A percentile compares a stretch with the other conserved stretches of the same genome.
Evolutionary conservation across 116 monocot genomes (phyloP).

Genomic region (Thalassia testudinum): DNA sequence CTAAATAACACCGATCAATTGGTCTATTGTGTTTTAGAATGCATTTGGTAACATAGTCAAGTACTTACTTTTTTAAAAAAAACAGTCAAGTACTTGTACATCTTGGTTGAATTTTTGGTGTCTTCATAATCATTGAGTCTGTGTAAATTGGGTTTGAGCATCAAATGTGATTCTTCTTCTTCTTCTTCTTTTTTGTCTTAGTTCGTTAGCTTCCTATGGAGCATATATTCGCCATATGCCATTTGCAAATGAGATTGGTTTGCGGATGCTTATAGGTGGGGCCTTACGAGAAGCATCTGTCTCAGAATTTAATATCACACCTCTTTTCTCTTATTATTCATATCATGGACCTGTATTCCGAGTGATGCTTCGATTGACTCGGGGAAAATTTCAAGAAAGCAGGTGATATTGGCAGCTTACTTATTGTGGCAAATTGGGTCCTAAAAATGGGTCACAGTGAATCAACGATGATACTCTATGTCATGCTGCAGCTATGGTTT

Average conservation of each 20-base stretch:
- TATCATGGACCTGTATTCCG: conserved; percentile 91
- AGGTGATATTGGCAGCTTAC: conserved; percentile 16
- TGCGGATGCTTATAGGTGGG: conserved; percentile 94
- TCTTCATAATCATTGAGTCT: too few relatives aligned
- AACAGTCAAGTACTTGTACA: too few relatives aligned
- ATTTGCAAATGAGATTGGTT: conserved; percentile 91
- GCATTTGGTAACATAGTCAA: too few relatives aligned
- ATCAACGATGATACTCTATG: background rate
- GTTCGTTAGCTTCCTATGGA: conserved; percentile 90
- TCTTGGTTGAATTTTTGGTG: too few relatives aligned
- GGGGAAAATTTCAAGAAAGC: conserved; percentile 37
- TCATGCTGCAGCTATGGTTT: conserved; percentile 73
- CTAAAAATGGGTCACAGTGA: too few relatives aligned
- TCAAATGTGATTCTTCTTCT: conserved; percentile 3
- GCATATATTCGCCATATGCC: conserved; percentile 94
- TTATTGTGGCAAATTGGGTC: background rate
- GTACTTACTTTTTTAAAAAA: too few relatives aligned
- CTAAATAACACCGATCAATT: too few relatives aligned
- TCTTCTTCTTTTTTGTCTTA: conserved; percentile 32
- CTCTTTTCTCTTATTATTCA: conserved; percentile 91
- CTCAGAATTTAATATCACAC: conserved; percentile 57
- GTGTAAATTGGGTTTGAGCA: too few relatives aligned
- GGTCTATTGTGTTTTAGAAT: too few relatives aligned
- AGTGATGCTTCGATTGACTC: conserved; percentile 62
- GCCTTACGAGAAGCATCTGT: conserved; percentile 75